Base-by-base conservation (phyloP, 192 early-diverging fungal species). In the Coemansia sp. region DNA sequence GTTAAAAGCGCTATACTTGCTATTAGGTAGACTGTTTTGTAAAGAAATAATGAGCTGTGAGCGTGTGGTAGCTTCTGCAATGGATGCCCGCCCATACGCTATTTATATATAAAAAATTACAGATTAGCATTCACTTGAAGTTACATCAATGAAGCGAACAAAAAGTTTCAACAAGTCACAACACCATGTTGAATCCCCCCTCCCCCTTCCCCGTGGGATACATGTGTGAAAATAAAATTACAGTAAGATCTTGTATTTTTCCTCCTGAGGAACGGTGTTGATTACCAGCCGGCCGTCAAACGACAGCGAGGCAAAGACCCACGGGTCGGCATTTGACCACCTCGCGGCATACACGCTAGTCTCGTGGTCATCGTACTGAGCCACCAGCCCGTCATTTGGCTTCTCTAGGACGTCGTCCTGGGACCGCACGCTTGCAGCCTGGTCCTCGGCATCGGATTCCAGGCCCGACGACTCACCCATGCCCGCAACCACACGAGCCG, bases 201-300 rank as follows among this genome's bases (percentile, higher is more conserved):
- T n/a, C n/a, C n/a, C n/a, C n/a, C n/a, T n/a, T n/a, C n/a, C n/a
- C n/a, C n/a, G n/a, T n/a, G n/a, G n/a, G n/a, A n/a, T n/a, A n/a
- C n/a, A n/a, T n/a, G n/a, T n/a, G n/a, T n/a, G n/a, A 40, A 40
- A 40, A 40, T 40, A 40, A 9, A 40, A 23, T 38, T 63, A 81
- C 14, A 81, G 60, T 30, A 95, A 81, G 38, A 95, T 93, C 59
- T 89, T 92, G 71, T 91, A 93, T 73, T 93, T 94, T 64, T 91
- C 87, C 10, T 86, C 87, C 31, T 80, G 73, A 5, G 96, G 96
- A 12, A 97, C 96, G 29, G 87, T 73, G 71, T 93, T 98, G 46
- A 98, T 86, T 22, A 94, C 91, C n/a, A 95, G 82, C 11, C 92
- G 86, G 9, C 96, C 96, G 69, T 94, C 95, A 73, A 93, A 92